A percentile compares a stretch with the other conserved stretches of the same genome.
Conservation (phyloP, 805 yeast species). For the Ogataea parapolymorpha region DNA sequence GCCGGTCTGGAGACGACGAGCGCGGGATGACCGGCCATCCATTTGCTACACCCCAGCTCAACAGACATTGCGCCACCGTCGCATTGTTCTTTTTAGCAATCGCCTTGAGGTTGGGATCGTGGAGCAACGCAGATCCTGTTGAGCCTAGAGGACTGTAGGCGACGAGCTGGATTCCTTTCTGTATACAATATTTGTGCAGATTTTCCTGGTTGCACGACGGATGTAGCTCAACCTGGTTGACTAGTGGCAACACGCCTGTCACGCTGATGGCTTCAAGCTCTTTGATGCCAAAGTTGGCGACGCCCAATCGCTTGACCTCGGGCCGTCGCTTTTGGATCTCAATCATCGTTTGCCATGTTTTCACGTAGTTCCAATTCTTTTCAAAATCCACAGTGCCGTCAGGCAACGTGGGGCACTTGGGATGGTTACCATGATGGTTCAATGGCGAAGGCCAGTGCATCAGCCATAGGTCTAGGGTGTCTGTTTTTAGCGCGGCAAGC, state of each 20-base stretch:
- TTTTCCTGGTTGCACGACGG: slow-evolving; percentile 38
- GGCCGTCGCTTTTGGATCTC: slow-evolving; percentile 56
- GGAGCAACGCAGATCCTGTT: slow-evolving; percentile 38
- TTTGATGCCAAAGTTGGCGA: slow-evolving; percentile 35
- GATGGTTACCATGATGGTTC: slow-evolving; percentile 23
- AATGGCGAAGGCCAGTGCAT: slow-evolving; percentile 45
- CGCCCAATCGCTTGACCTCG: slow-evolving; percentile 43
- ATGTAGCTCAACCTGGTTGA: slow-evolving; percentile 46
- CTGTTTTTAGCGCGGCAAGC: slow-evolving; percentile 35
- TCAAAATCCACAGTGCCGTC: slow-evolving; percentile 22
- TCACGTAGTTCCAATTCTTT: slow-evolving; percentile 49
- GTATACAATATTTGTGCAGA: slow-evolving; percentile 30
- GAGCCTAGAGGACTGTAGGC: slow-evolving; percentile 46
- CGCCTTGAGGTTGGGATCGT: slow-evolving; percentile 31
- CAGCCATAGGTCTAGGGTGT: slow-evolving; percentile 43
- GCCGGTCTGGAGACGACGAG: slow-evolving; percentile 39
- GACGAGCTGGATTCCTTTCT: slow-evolving; percentile 33
- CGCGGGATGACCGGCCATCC: slow-evolving; percentile 39
- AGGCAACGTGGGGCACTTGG: slow-evolving; percentile 27
- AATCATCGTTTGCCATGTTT: slow-evolving; percentile 65
- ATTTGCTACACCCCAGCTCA: slow-evolving; percentile 33
- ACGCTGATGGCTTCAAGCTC: slow-evolving; percentile 33
- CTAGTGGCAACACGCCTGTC: slow-evolving; percentile 38
- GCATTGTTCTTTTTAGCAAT: slow-evolving; percentile 52
- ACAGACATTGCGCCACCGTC: slow-evolving; percentile 50